phyloP scores from a whole-genome alignment of 2,329 filamentous ascomycete genomes.

The Conoideocrella luteorostrata region DNA sequence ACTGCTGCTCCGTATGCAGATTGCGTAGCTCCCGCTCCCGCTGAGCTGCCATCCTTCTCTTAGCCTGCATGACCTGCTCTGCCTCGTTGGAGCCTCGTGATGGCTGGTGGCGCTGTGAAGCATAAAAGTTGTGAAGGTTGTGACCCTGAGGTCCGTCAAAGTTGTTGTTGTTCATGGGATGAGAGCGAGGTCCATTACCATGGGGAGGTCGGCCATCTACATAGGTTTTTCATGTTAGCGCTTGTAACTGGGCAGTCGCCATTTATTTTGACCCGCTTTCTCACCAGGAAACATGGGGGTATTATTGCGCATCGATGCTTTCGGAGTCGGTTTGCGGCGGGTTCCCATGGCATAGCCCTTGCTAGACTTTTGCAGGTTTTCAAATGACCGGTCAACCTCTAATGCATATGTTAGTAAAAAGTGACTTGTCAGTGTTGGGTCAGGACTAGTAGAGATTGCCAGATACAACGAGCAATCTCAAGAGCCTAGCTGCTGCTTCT shows the following conservation, averaged over 20 bases:
- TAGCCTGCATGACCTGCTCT: slow-evolving; percentile 98
- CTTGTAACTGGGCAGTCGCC: slow-evolving; percentile 6
- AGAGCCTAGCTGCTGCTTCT: too few relatives aligned
- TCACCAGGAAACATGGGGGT: slow-evolving; percentile 10
- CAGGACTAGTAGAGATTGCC: too few relatives aligned
- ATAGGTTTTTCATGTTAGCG: slow-evolving; percentile 17
- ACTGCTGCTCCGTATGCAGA: slow-evolving; percentile 99
- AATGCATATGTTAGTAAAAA: too few relatives aligned
- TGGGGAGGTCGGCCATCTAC: slow-evolving; percentile 66
- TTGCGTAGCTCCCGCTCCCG: slow-evolving; percentile 98
- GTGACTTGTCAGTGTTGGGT: neutral
- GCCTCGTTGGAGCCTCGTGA: slow-evolving; percentile 80
- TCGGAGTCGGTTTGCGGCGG: slow-evolving; percentile 59
- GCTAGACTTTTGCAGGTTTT: slow-evolving; percentile 93
- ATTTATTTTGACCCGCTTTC: neutral
- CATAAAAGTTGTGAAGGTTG: slow-evolving; percentile 87
- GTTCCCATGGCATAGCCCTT: slow-evolving; percentile 72
- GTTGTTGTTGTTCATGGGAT: slow-evolving; percentile 81
- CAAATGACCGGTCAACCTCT: slow-evolving; percentile 95
- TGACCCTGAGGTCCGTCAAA: slow-evolving; percentile 67
- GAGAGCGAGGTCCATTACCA: slow-evolving; percentile 62
- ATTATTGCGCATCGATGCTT: slow-evolving; percentile 9
- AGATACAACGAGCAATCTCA: too few relatives aligned
- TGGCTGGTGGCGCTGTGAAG: slow-evolving; percentile 84
- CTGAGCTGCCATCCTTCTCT: slow-evolving; percentile 98